These are phyloP conservation scores for Apiotrichum gracile DNA, from an alignment of 1,284 basidiomycete genomes.

Conservation along the genomic window DNA sequence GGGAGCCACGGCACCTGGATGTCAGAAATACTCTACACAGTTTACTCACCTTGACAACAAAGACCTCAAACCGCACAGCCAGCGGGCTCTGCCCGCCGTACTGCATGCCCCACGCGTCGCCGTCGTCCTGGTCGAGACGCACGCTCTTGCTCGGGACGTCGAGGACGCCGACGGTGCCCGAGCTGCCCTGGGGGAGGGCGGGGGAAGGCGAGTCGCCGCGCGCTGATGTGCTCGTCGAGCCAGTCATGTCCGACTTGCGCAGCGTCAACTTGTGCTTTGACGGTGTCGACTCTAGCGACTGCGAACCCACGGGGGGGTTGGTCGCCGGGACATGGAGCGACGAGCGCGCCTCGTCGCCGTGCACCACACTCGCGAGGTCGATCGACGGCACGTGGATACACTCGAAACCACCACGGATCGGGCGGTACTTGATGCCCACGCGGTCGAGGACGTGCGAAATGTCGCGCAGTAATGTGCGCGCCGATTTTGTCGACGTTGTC, in stretches of 20 bases:
- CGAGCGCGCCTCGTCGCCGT: constrained; percentile 37
- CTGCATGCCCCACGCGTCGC: constrained; percentile 40
- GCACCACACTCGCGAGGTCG: constrained; percentile 65
- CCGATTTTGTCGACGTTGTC: constrained; percentile 87
- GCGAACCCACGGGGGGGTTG: constrained; percentile 4
- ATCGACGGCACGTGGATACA: constrained; percentile 93
- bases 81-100: constrained; percentile 57
- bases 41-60: constrained; percentile 75
- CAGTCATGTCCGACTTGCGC: constrained; percentile 6
- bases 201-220: constrained; percentile 8
- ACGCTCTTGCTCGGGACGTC: constrained; percentile 5
- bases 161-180: constrained; percentile 14
- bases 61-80: constrained; percentile 88
- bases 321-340: constrained; percentile 14
- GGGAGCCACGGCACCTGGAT: constrained; percentile 83
- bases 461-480: constrained; percentile 72
- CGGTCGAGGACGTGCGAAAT: constrained; percentile 81
- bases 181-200: constrained; percentile 1
- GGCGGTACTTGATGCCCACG: constrained; percentile 89
- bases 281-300: constrained; percentile 14
- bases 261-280: constrained; percentile 14
- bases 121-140: constrained; percentile 61
- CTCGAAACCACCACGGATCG: constrained; percentile 87
- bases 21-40: too few relatives aligned
- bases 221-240: constrained; percentile 1